Conservation (phyloP, 257 asterid species). For the Solanum rostratum region DNA sequence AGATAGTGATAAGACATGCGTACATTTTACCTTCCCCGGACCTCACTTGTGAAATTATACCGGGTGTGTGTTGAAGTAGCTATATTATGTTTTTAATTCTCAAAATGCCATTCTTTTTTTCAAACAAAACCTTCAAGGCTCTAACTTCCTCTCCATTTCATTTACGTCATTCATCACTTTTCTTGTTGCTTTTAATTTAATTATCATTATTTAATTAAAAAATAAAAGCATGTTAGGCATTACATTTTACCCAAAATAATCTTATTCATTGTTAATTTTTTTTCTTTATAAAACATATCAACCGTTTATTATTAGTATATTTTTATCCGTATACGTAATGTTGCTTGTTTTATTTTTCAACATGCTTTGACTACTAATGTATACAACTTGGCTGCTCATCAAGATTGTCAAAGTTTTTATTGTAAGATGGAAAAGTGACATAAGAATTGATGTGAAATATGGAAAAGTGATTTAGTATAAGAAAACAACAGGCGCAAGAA, state of each 20-base stretch:
- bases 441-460: background rate
- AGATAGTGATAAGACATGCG: too few species aligned
- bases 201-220: background rate
- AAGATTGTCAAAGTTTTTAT: background rate
- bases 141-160: background rate
- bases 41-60: too few species aligned
- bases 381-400: background rate
- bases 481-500: background rate
- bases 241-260: background rate
- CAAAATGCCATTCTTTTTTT: background rate
- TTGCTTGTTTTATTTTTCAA: background rate
- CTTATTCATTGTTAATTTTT: background rate
- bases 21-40: too few species aligned
- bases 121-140: background rate
- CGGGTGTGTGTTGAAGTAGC: too few species aligned
- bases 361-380: background rate
- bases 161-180: background rate
- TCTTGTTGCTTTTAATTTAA: background rate
- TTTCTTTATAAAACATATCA: background rate
- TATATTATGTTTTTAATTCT: background rate
- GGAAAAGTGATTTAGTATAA: background rate
- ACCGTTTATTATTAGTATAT: background rate
- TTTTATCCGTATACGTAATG: background rate
- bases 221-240: background rate
- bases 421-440: background rate